Base-by-base conservation (phyloP, 768 basidiomycete genomes). In the Cyclocybe cylindracea region DNA sequence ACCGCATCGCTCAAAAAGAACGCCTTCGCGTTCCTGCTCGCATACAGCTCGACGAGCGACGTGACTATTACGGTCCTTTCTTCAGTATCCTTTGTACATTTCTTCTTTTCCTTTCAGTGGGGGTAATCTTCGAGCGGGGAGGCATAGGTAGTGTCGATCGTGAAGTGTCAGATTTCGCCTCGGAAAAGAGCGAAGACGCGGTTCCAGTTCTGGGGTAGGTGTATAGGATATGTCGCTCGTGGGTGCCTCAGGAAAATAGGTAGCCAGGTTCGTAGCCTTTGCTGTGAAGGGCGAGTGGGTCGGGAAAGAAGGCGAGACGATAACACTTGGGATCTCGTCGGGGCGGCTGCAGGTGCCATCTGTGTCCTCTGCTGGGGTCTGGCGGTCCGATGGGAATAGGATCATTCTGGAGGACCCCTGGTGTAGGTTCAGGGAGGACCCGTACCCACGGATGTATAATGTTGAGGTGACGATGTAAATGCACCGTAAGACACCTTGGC, bases 221-320 rank as follows among this genome's bases (percentile, higher is more conserved):
- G 64, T 74, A 84, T 56, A 85, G 75, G 63, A 82, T 16, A 82
- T 59, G 50, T 80, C 76, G n/a, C 77, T 80, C 11, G 66, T 69
- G n/a, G 82, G 67, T 7, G 66, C 61, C 65, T 63, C 1, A 84
- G 68, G 57, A 80, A 83, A 32, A 64, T 61, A 7, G 61, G 50
- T 3, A 84, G 64, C 80, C 79, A 82, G 8, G 43, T 24, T 64
- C 61, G 60, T 84, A 83, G 9, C 76, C n/a, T 63, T 53, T 9
- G 70, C 53, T 5, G 78, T 63, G 58, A 82, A 78, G 62, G 81
- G 80, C 18, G 79, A 72, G 10, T n/a, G 71, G 53, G 8, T 82
- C 71, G 0, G 78, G 82, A 57, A 76, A 83, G 58, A 82, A 69
- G 0, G 82, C 78, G 1, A n/a, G 1, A 84, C 82, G 35, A 84